phyloP scores from a whole-genome alignment of 192 early-diverging fungal species.

The Coemansia sp. region DNA sequence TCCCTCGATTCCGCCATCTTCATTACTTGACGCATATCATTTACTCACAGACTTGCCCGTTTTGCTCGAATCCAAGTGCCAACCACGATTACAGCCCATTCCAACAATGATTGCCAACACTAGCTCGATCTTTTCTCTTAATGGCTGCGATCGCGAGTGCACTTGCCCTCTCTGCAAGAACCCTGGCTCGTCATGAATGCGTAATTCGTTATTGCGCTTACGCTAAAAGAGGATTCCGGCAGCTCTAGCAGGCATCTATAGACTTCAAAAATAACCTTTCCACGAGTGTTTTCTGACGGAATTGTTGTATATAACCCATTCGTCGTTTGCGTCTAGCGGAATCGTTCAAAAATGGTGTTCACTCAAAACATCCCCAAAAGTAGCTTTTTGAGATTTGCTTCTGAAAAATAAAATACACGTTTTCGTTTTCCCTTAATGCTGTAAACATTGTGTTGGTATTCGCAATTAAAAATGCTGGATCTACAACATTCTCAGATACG shows the following conservation, averaged over 20 bases:
- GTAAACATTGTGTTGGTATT: neutral
- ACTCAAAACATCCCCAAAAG: neutral
- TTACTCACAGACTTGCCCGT: neutral
- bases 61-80: neutral
- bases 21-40: neutral
- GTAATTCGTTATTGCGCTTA: neutral
- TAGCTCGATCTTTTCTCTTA: neutral
- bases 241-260: neutral
- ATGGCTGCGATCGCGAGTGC: conserved; percentile 12
- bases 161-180: conserved; percentile 15
- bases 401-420: neutral
- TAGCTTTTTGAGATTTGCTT: neutral
- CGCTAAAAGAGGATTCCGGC: neutral
- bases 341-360: conserved; percentile 1
- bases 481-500: neutral
- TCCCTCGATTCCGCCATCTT: neutral
- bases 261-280: conserved; percentile 1
- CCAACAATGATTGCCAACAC: neutral
- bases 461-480: neutral
- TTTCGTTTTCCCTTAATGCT: neutral
- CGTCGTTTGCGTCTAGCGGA: neutral
- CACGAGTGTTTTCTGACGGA: neutral
- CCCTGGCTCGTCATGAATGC: neutral
- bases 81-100: neutral
- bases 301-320: neutral